phyloP scores from a whole-genome alignment of 768 basidiomycete species.

The Amanita subjunquillea region DNA sequence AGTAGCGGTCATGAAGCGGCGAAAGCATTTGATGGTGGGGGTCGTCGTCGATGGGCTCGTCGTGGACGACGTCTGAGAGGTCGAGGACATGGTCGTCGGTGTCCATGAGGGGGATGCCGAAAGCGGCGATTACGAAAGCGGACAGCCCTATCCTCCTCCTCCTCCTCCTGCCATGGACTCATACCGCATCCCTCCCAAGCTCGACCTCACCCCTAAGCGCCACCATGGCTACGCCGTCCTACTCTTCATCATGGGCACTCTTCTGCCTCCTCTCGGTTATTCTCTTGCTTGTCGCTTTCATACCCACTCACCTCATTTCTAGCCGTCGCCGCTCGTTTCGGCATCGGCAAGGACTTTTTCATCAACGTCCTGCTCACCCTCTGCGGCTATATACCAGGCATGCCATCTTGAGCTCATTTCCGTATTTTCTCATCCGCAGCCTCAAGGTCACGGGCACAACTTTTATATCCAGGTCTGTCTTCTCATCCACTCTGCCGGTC shows the following conservation, averaged over 20 bases:
- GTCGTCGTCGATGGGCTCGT: conserved; percentile 61
- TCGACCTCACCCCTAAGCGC: conserved; percentile 54
- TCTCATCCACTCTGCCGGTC: conserved; percentile 4
- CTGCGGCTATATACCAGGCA: conserved; percentile 85
- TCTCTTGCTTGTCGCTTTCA: conserved; percentile 1
- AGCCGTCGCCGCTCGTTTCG: conserved; percentile 94
- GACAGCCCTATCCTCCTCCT: background rate
- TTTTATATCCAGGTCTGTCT: conserved; percentile 75
- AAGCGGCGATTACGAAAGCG: conserved; percentile 4
- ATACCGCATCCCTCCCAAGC: conserved; percentile 34
- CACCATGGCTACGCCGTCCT: conserved; percentile 77
- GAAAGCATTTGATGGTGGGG: conserved; percentile 27
- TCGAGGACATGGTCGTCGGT: conserved; percentile 59
- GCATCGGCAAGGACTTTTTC: conserved; percentile 86
- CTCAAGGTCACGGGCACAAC: conserved; percentile 78
- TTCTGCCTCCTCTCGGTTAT: conserved; percentile 84
- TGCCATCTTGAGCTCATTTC: background rate
- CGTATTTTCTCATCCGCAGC: conserved; percentile 3
- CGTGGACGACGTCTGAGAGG: conserved; percentile 80
- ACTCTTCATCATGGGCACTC: conserved; percentile 80
- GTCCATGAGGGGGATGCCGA: conserved; percentile 22
- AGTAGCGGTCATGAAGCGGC: conserved; percentile 25
- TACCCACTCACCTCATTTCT: conserved; percentile 6
- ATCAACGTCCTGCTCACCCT: conserved; percentile 83
- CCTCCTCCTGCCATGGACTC: conserved; percentile 13